Conservation (phyloP, 2,329 filamentous ascomycete genomes). For the Gnomoniopsis sp. region DNA sequence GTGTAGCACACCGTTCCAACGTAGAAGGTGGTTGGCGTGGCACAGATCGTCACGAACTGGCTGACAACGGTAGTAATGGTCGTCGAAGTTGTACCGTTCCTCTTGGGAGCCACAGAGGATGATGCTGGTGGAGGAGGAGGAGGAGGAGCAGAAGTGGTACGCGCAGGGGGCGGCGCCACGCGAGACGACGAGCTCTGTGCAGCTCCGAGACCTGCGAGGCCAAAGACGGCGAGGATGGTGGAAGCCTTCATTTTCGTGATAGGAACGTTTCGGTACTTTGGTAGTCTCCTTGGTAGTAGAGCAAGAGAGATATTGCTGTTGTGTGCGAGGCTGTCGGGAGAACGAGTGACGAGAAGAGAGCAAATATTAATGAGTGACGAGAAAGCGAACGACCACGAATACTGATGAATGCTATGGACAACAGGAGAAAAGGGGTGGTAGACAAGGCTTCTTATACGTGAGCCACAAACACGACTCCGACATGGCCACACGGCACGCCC, state of each 20-base stretch:
- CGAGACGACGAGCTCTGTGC: neutral
- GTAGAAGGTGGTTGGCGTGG: conserved; percentile 48
- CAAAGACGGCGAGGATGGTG: neutral
- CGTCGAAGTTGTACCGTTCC: neutral
- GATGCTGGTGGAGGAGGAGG: neutral
- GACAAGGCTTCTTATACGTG: neutral
- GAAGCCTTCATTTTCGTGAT: conserved; percentile 1
- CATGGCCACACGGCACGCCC: neutral
- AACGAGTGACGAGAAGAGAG: neutral
- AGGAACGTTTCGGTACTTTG: no score
- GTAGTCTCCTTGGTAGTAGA: neutral
- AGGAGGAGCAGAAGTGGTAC: no score
- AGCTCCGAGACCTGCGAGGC: neutral
- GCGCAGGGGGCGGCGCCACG: neutral
- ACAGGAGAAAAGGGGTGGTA: neutral
- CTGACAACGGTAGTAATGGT: conserved; percentile 30
- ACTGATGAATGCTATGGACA: neutral
- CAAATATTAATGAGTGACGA: neutral
- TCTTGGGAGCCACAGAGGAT: neutral
- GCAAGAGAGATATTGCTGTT: neutral
- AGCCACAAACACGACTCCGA: neutral
- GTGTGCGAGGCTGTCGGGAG: neutral
- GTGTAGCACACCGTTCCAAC: conserved; percentile 50
- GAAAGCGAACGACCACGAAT: neutral
- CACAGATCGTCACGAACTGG: conserved; percentile 38